Evolutionary conservation across 257 asterid species (phyloP), one percentile per base, ranked within the genome.

Genomic region (Solanum ossicruentum): DNA sequence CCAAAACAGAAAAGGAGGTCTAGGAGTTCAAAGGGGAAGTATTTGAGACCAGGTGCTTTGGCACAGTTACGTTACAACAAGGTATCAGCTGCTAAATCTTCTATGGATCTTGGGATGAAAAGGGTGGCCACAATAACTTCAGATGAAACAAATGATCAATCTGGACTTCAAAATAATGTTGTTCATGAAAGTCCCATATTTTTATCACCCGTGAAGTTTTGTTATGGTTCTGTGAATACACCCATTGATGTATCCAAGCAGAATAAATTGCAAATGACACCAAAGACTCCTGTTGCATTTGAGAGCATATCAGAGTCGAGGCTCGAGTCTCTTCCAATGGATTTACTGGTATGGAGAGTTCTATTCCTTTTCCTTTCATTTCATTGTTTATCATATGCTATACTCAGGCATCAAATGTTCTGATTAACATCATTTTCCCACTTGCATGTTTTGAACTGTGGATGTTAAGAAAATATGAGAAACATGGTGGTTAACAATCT

Each of bases 301-400:
- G 92, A 88, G 58, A 65, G 43, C 4, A 85, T 72, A 83, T 92
- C 91, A 3, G 98, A 93, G 87, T 97, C 97, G 4, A 88, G 96
- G 89, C 97, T 97, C 0, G 98, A 95, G 89, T 91, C 98, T 56
- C 98, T 97, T 84, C 99, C 98, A 9, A 73, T 84, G 89, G 99
- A 97, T 91, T 85, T 97, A 81, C 95, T 97, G 98, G 99, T 97
- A 95, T 65, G 10, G 16, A 78, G 26, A 4, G 82, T 16, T 52
- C 65, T 28, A 20, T 52, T 9, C 28, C 65, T 26, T 75, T 12
- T 13, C 0, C 23, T 52, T 51, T 16, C 10, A 16, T 78, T 77
- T 51, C 1, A 49, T 23, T 23, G 26, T 17, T 41, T 36, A 39
- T 67, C 67, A 67, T 83, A 28, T 32, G 10, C 80, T 26, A 18